Evolutionary conservation across 805 yeast genomes (phyloP).

Genomic region (Suhomyces faveliae): DNA sequence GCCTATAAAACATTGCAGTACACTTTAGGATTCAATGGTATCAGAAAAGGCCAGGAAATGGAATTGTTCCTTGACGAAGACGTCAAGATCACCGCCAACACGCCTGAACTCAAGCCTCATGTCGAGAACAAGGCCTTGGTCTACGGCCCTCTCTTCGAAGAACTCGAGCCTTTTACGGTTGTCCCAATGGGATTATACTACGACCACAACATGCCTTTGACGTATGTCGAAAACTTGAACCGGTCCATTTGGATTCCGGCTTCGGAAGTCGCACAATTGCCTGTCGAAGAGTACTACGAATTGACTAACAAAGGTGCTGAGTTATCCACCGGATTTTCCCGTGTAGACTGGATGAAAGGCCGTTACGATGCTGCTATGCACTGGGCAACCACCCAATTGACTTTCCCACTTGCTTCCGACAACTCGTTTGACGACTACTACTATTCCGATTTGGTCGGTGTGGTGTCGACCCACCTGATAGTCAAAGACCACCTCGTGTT

Average conservation of each 20-base stretch:
- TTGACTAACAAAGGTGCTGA: conserved; percentile 72
- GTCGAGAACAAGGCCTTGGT: conserved; percentile 42
- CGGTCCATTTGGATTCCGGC: conserved; percentile 91
- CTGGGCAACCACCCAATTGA: conserved; percentile 61
- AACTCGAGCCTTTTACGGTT: conserved; percentile 46
- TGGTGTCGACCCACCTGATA: conserved; percentile 73
- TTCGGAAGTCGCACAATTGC: conserved; percentile 65
- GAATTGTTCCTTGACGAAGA: conserved; percentile 25
- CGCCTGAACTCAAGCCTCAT: conserved; percentile 34
- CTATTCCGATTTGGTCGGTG: conserved; percentile 87
- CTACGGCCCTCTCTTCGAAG: conserved; percentile 53
- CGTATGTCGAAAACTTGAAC: conserved; percentile 56
- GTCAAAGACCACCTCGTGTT: conserved; percentile 50
- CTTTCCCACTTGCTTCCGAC: conserved; percentile 49
- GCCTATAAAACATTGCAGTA: conserved; percentile 59
- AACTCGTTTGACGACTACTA: conserved; percentile 54
- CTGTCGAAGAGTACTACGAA: conserved; percentile 82
- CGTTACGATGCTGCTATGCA: conserved; percentile 47
- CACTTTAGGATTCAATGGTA: conserved; percentile 44
- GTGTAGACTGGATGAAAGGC: conserved; percentile 72
- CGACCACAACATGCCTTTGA: conserved; percentile 64
- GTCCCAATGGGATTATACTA: conserved; percentile 57
- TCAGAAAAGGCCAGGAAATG: conserved; percentile 47
- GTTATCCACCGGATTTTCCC: conserved; percentile 68
- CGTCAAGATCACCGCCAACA: conserved; percentile 14